Conservation (phyloP, 495 filamentous ascomycete genomes). For the Copromyces sp. region DNA sequence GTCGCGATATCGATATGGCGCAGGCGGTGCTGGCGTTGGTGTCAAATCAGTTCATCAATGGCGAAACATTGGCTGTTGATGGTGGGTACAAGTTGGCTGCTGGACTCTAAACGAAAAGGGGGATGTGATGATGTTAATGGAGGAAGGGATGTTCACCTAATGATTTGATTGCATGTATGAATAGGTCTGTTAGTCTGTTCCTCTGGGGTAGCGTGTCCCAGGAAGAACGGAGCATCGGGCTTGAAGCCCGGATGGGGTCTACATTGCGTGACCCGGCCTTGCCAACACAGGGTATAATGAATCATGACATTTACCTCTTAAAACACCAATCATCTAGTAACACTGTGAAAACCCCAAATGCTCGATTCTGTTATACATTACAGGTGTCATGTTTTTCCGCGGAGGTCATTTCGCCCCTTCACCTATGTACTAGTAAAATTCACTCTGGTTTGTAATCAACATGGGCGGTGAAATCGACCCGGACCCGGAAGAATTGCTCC, state of each 20-base stretch:
- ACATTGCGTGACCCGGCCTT: background rate
- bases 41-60: constrained; percentile 63
- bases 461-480: too few relatives aligned
- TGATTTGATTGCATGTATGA: background rate
- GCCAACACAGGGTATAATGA: background rate
- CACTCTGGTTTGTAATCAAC: background rate
- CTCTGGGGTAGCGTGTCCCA: background rate
- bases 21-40: constrained; percentile 51
- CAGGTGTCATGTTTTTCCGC: background rate
- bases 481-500: background rate
- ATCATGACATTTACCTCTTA: background rate
- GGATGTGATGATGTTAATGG: background rate
- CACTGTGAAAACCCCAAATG: background rate
- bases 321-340: background rate
- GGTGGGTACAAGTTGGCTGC: constrained; percentile 36
- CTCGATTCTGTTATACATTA: background rate
- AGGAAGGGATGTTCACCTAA: background rate
- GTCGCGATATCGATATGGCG: constrained; percentile 67
- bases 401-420: background rate
- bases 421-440: background rate
- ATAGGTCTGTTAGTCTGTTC: background rate
- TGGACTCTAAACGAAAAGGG: constrained; percentile 10
- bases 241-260: background rate
- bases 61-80: constrained; percentile 57
- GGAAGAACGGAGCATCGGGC: background rate